These are phyloP conservation scores for Stachybotrys elegans DNA, from an alignment of 2,329 filamentous ascomycete genomes.

Conservation along the genomic window DNA sequence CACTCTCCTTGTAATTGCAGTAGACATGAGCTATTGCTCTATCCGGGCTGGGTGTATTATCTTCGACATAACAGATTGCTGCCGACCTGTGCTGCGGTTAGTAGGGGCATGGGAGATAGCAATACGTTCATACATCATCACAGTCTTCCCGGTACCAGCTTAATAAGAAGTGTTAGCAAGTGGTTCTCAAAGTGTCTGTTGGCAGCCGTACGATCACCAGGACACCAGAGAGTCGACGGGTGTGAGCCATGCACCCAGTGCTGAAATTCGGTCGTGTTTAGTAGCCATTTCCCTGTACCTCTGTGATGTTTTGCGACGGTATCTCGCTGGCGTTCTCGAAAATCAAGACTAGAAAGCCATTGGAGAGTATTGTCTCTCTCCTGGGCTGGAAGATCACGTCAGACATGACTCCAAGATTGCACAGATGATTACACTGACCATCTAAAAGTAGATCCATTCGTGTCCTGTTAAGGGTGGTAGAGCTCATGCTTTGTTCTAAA, in stretches of 20 bases:
- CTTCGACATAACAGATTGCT: conserved; percentile 7
- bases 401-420: not conserved
- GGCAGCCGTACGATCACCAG: conserved; percentile 6
- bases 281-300: conserved; percentile 8
- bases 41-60: conserved; percentile 2
- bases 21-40: conserved; percentile 7
- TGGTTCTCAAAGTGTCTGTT: not conserved
- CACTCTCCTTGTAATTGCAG: conserved; percentile 8
- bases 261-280: conserved; percentile 6
- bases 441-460: not conserved
- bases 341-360: conserved; percentile 9
- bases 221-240: conserved; percentile 7
- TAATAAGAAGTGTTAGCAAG: conserved; percentile 2
- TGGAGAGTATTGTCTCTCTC: conserved; percentile 5
- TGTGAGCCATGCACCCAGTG: conserved; percentile 6
- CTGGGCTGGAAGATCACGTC: conserved; percentile 1
- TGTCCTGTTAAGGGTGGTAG: not conserved
- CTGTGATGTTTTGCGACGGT: conserved; percentile 5
- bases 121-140: conserved; percentile 7
- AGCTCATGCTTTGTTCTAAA: not conserved
- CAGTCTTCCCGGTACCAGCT: conserved; percentile 10
- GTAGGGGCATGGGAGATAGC: not conserved
- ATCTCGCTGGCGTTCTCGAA: conserved; percentile 5
- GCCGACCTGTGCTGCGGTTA: conserved; percentile 5
- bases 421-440: not conserved